Evolutionary conservation across 2,329 filamentous ascomycete genomes (phyloP).

Genomic region (Ophiocordyceps unilateralis): DNA sequence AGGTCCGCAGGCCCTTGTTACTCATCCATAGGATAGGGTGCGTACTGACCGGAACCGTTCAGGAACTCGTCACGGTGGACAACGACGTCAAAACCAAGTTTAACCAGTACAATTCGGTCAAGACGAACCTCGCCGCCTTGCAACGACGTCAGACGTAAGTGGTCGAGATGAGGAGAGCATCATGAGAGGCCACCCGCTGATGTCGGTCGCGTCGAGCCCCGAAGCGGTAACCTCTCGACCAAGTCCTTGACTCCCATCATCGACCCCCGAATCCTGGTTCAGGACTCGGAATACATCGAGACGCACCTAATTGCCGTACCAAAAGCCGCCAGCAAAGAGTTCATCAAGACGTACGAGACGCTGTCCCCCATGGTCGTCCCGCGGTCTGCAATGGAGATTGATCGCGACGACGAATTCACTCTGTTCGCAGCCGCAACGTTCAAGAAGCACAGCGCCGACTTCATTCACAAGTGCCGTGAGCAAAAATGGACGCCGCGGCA

Average conservation of each 20-base stretch:
- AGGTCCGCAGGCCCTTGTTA: slow-evolving; percentile 32
- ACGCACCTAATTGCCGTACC: slow-evolving; percentile 89
- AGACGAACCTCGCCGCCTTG: slow-evolving; percentile 63
- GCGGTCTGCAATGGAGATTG: slow-evolving; percentile 63
- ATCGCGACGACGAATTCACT: slow-evolving; percentile 76
- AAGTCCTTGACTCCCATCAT: slow-evolving; percentile 87
- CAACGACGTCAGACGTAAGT: slow-evolving; percentile 75
- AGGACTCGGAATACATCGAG: slow-evolving; percentile 90
- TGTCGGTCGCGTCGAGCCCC: background rate
- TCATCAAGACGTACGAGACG: slow-evolving; percentile 76
- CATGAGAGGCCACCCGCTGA: slow-evolving; percentile 3
- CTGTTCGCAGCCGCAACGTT: slow-evolving; percentile 83
- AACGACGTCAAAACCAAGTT: slow-evolving; percentile 92
- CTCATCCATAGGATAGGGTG: background rate
- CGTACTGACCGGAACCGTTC: background rate
- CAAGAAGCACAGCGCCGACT: slow-evolving; percentile 78
- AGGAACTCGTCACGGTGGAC: slow-evolving; percentile 85
- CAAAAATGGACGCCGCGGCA: slow-evolving; percentile 89
- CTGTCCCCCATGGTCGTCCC: slow-evolving; percentile 84
- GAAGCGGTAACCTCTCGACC: slow-evolving; percentile 77
- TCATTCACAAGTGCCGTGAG: slow-evolving; percentile 81
- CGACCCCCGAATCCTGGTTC: slow-evolving; percentile 61
- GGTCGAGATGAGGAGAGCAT: background rate
- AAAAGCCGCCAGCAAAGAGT: slow-evolving; percentile 65
- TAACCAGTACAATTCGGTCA: slow-evolving; percentile 83